Conservation (phyloP, 352 stramenopile genomes). For the Elongisporangium senticosum region DNA sequence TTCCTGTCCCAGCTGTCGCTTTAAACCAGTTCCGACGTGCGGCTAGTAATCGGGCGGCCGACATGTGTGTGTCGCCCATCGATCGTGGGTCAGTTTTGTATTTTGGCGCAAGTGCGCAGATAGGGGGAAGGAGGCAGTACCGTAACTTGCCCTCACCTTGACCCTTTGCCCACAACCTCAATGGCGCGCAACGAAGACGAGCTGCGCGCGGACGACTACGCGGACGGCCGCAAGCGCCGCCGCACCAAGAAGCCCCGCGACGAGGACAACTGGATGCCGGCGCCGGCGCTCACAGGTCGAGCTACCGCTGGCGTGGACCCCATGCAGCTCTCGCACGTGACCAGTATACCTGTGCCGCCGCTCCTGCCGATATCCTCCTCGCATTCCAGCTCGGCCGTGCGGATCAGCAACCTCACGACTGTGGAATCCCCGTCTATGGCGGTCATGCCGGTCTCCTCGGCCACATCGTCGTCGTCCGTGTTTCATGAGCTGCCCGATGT, state of each 20-base stretch:
- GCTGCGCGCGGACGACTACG: not conserved
- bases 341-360: not conserved
- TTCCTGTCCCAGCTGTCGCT: not conserved
- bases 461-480: slow-evolving; percentile 20
- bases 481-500: slow-evolving; percentile 49
- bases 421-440: not conserved
- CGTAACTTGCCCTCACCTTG: not conserved
- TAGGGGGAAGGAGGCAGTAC: not conserved
- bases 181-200: not conserved
- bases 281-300: not conserved
- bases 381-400: not conserved
- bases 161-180: not conserved
- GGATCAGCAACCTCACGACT: not conserved
- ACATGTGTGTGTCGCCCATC: too few species aligned
- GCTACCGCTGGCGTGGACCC: not conserved
- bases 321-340: not conserved
- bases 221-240: not conserved
- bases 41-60: not conserved
- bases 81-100: not conserved
- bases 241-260: not conserved
- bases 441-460: not conserved
- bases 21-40: not conserved
- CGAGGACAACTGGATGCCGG: not conserved
- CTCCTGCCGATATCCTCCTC: not conserved
- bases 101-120: not conserved